Conservation (phyloP, 176 grass and related monocot species). For the Zoysia pacifica region DNA sequence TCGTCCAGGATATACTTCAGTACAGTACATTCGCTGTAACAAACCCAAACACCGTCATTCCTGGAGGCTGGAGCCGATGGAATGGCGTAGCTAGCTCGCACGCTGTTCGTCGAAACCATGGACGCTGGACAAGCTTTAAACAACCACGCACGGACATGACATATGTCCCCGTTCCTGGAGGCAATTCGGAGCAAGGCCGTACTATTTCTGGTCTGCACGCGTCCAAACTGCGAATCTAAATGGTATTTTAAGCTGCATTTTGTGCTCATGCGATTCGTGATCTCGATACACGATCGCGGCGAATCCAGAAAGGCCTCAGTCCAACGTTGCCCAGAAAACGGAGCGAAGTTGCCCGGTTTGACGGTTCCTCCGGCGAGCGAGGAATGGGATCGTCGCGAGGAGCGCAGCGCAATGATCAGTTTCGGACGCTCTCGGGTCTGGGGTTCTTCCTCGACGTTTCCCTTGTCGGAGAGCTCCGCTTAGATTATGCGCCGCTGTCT, state of each 20-base stretch:
- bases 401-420: constrained; percentile 22
- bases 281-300: background rate
- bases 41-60: background rate
- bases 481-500: constrained; percentile 22
- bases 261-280: constrained; percentile 1
- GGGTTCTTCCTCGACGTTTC: constrained; percentile 40
- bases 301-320: background rate
- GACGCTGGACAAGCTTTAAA: background rate
- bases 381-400: too few species aligned
- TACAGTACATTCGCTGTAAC: background rate
- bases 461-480: background rate
- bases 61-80: too few species aligned
- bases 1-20: too few species aligned
- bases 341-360: constrained; percentile 43
- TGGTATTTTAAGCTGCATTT: background rate
- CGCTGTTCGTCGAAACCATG: background rate
- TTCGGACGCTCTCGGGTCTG: background rate
- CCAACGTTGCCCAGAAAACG: constrained; percentile 27
- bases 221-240: background rate
- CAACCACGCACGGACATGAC: background rate
- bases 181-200: background rate
- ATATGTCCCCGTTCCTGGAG: background rate
- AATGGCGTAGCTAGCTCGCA: background rate
- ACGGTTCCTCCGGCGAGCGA: constrained; percentile 5
- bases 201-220: background rate